A percentile compares a stretch with the other conserved stretches of the same genome.
These are phyloP conservation scores for Tritrichomonas foetus DNA, from an alignment of 208 protist species.

Conservation along the genomic window DNA sequence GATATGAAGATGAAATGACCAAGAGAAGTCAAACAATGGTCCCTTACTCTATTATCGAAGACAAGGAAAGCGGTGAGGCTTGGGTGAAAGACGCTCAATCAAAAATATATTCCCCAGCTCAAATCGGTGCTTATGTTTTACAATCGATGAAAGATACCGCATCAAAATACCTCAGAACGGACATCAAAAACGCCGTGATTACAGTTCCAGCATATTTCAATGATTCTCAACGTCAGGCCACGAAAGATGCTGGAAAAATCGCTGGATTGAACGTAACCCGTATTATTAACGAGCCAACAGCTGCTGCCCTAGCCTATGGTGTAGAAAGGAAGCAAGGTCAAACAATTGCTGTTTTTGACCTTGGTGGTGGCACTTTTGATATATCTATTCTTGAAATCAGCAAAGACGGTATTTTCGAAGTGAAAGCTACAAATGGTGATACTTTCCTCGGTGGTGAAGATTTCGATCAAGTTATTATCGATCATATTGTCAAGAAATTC, in stretches of 20 bases:
- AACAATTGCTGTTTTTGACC: conserved; percentile 62
- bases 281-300: conserved; percentile 70
- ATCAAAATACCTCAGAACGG: conserved; percentile 60
- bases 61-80: conserved; percentile 74
- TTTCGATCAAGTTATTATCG: conserved; percentile 80
- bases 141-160: conserved; percentile 76
- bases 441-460: conserved; percentile 97
- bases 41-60: conserved; percentile 86
- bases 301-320: conserved; percentile 67
- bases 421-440: conserved; percentile 86
- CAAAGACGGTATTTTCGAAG: conserved; percentile 86
- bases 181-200: conserved; percentile 64
- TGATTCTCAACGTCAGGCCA: conserved; percentile 76
- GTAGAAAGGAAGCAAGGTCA: conserved; percentile 55
- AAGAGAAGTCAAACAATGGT: conserved; percentile 69
- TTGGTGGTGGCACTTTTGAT: conserved; percentile 94
- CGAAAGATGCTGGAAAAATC: conserved; percentile 72
- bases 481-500: conserved; percentile 80
- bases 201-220: conserved; percentile 73
- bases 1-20: conserved; percentile 48
- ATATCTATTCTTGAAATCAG: conserved; percentile 87
- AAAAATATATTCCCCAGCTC: conserved; percentile 57
- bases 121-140: conserved; percentile 75
- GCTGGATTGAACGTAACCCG: conserved; percentile 63
- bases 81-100: conserved; percentile 73